Conservation (phyloP, 2,329 filamentous ascomycete genomes). For the Aspergillus tanneri region DNA sequence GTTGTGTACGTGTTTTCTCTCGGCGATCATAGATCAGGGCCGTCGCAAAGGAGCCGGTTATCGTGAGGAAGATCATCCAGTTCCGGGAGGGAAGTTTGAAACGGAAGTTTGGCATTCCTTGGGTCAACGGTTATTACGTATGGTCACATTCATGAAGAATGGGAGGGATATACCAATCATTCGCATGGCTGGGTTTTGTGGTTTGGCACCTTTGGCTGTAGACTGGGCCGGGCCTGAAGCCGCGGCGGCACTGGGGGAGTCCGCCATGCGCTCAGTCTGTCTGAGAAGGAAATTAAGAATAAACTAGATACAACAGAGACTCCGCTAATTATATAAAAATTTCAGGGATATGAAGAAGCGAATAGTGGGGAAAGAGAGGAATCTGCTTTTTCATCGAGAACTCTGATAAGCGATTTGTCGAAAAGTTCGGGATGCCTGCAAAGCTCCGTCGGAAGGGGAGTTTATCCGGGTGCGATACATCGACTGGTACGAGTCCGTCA, state of each 20-base stretch:
- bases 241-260: constrained; percentile 36
- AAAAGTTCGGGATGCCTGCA: constrained; percentile 6
- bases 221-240: constrained; percentile 39
- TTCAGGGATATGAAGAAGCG: no score
- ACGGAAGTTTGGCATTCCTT: constrained; percentile 79
- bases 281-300: not conserved
- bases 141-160: not conserved
- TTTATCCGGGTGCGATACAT: constrained; percentile 5
- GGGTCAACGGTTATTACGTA: not conserved
- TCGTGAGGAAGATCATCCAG: constrained; percentile 90
- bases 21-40: constrained; percentile 89
- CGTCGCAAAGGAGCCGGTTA: constrained; percentile 73
- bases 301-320: not conserved
- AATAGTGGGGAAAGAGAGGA: not conserved
- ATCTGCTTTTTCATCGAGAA: not conserved
- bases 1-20: constrained; percentile 79
- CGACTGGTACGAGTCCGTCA: no score
- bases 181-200: constrained; percentile 68
- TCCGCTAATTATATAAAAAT: not conserved
- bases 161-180: constrained; percentile 58
- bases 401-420: not conserved
- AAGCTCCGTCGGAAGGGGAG: not conserved
- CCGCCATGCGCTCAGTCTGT: constrained; percentile 34
- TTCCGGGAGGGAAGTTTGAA: constrained; percentile 88
- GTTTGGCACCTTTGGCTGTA: constrained; percentile 47